A percentile compares a stretch with the other conserved stretches of the same genome.
phyloP scores from a whole-genome alignment of 1,284 basidiomycete genomes.

The Naganishia albida region DNA sequence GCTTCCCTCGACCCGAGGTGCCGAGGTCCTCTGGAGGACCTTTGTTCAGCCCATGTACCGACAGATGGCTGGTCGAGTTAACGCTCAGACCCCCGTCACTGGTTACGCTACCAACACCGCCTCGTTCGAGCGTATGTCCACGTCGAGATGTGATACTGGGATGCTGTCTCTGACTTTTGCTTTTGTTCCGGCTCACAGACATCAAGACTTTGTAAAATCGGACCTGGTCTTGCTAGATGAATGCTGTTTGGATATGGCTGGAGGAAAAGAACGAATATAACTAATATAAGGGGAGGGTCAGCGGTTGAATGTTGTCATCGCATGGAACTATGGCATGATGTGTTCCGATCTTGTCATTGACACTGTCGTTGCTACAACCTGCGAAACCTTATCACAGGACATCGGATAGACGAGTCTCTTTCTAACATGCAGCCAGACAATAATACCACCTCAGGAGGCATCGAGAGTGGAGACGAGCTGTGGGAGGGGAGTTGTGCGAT shows the following conservation, averaged over 20 bases:
- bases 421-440: no score
- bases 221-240: no score
- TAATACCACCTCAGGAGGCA: no score
- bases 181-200: background rate
- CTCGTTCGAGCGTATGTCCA: slow-evolving; percentile 17
- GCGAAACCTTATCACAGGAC: no score
- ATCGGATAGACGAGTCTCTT: no score
- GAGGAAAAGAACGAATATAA: background rate
- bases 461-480: no score
- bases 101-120: slow-evolving; percentile 27
- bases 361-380: no score
- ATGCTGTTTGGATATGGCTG: background rate
- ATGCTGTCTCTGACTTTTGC: background rate
- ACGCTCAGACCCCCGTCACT: slow-evolving; percentile 17
- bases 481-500: no score
- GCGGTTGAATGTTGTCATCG: background rate
- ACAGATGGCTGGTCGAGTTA: slow-evolving; percentile 14
- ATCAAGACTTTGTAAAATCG: slow-evolving; percentile 10
- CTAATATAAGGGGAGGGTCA: background rate
- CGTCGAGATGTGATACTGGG: background rate
- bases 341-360: no score
- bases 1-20: slow-evolving; percentile 53
- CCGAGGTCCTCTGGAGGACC: slow-evolving; percentile 67
- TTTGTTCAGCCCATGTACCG: slow-evolving; percentile 65
- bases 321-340: background rate